Evolutionary conservation across 1,139 yeast genomes (phyloP), one percentile per base, ranked within the genome.

Genomic region (Candida tunisiensis): DNA sequence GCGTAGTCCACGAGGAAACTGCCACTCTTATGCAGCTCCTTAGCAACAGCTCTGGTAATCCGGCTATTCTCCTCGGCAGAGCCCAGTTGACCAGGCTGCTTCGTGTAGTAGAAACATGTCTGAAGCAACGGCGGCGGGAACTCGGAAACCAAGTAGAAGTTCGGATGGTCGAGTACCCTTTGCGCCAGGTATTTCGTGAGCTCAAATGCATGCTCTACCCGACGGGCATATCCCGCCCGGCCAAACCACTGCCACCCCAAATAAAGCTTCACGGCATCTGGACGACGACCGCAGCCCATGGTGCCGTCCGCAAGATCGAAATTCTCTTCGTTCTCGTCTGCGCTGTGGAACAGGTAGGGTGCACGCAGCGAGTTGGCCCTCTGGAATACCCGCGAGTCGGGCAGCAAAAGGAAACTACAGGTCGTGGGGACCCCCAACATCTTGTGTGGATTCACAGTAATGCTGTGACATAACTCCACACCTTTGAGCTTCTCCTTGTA

Each of bases 361-460:
- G 93, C 93, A 25, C 65, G 57, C 28, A 80, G 55, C 2, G 91
- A 73, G 60, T 78, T 78, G 8, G 92, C 74, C 25, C 64, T 61
- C 40, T 72, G 78, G 53, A 80, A 74, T 7, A 62, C 50, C 18
- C 66, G 47, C 25, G 69, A 74, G 38, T 78, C 71, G 1, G 91
- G 91, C 9, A 78, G 55, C 28, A 80, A 57, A 34, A 80, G 55
- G 47, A 80, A 80, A 14, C 91, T 75, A 48, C 93, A 80, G 0
- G 93, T 79, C 29, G 74, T 71, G 25, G 93, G 93, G 6, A 77
- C 82, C n/a, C 93, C 93, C 25, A 80, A 62, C 80, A 78, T 74
- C 45, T 80, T 80, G 53, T 80, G 93, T 3, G 93, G 93, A 44
- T 79, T 80, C 12, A 73, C 69, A 3, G 93, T 79, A 31, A 80